Base-by-base conservation (phyloP, 169 alveolate genomes). In the Cryptosporidium meleagridis region DNA sequence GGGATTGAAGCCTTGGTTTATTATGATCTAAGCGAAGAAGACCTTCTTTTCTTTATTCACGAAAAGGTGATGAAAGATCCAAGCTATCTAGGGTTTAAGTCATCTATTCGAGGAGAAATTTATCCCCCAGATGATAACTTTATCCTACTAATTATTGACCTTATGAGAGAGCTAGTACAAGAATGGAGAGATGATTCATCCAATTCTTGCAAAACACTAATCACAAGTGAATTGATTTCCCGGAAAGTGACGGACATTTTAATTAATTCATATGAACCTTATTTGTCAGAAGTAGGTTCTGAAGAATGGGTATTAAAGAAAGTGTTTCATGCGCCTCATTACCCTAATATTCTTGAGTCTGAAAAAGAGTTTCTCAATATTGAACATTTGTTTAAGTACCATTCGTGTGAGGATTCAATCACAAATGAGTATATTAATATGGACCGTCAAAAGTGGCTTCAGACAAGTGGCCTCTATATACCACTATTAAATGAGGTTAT, bases 81-180 rank as follows among this genome's bases (percentile, higher is more conserved):
- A 16, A 48, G 39, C 4, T 80, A 80, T 68, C 26, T 65, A 29
- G 80, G 45, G 23, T 80, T 62, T 62, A 61, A 12, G 37, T 80
- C 89, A 44, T 61, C 89, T 14, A 39, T 80, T 21, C 41, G 75
- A 37, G 44, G 37, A 23, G 73, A 62, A 3, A n/a, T 80, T 2
- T 45, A 58, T n/a, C 89, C 89, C 48, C 89, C 89, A 5, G 89
- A 80, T 59, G 89, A 80, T 65, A 80, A 80, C 51, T 80, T 45
- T 41, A 80, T 80, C 31, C 31, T 80, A 3, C 44, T 80, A n/a
- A 48, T 62, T 65, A 61, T 80, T 37, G 89, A 80, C 29, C 41
- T 80, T 9, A 80, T 80, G 7, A 21, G 39, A 26, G 89, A 80
- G 23, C 16, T 80, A 6, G 35, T 80, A 9, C 12, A 53, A 33